Evolutionary conservation across 352 stramenopile species (phyloP).

Genomic region (Pythium vanterpoolii): DNA sequence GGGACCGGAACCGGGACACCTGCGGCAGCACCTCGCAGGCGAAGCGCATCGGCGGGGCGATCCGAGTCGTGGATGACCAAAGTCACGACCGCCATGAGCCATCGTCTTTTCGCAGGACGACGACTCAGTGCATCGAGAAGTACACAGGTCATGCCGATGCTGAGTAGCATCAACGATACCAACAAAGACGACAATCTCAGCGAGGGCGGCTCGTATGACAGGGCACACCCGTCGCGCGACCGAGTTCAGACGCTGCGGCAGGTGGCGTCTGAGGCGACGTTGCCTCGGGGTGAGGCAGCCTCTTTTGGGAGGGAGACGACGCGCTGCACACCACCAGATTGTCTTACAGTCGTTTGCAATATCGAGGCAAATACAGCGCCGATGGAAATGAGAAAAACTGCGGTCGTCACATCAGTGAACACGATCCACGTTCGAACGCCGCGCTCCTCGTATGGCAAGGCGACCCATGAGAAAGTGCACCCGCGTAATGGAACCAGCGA

Average conservation of each 20-base stretch:
- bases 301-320: not conserved
- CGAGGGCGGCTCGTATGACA: not conserved
- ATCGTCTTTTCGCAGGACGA: conserved; percentile 53
- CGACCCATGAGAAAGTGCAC: conserved; percentile 4
- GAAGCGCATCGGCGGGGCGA: conserved; percentile 26
- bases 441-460: not conserved
- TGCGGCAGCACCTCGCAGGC: conserved; percentile 11
- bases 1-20: no score
- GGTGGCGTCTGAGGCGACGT: conserved; percentile 29
- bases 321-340: not conserved
- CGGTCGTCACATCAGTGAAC: not conserved
- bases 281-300: not conserved
- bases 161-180: conserved; percentile 1
- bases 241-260: conserved; percentile 19
- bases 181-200: not conserved
- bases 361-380: conserved; percentile 11
- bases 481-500: not conserved
- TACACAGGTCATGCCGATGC: conserved; percentile 59
- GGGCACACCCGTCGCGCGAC: not conserved
- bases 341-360: conserved; percentile 35
- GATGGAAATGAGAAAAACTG: not conserved
- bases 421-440: conserved; percentile 13
- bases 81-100: conserved; percentile 57
- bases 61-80: conserved; percentile 70
- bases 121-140: conserved; percentile 47